phyloP scores from a whole-genome alignment of 257 asterid species.

The Orobanche coerulescens region DNA sequence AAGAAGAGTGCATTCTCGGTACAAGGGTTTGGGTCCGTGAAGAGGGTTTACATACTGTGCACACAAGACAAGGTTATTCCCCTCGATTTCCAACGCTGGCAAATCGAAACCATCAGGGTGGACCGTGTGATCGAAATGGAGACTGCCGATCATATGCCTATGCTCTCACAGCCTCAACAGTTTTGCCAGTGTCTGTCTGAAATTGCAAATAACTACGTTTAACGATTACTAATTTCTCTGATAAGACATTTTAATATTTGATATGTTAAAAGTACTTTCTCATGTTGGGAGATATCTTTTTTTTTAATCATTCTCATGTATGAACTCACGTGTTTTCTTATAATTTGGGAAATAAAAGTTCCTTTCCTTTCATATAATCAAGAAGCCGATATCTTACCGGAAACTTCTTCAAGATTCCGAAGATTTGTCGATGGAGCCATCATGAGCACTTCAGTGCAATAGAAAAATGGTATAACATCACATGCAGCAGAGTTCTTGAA shows the following conservation, averaged over 20 bases:
- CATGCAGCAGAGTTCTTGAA: conserved; percentile 65
- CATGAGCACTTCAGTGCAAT: too few species aligned
- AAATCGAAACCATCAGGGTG: conserved; percentile 30
- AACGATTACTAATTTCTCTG: neutral
- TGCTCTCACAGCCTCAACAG: conserved; percentile 32
- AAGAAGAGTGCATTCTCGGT: conserved; percentile 27
- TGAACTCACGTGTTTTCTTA: too few species aligned
- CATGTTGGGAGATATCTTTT: too few species aligned
- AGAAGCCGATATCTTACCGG: too few species aligned
- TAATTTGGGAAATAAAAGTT: too few species aligned
- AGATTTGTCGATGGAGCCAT: too few species aligned
- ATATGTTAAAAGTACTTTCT: too few species aligned
- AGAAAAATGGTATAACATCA: too few species aligned
- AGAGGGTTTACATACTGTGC: conserved; percentile 33
- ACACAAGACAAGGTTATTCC: conserved; percentile 29
- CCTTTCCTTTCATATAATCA: too few species aligned
- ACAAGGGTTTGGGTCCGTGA: conserved; percentile 42
- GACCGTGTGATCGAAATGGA: conserved; percentile 29
- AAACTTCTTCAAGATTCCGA: too few species aligned
- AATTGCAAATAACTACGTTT: conserved; percentile 20
- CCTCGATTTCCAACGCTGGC: conserved; percentile 38
- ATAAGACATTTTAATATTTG: too few species aligned
- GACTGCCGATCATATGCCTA: conserved; percentile 48
- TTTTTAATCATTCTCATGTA: too few species aligned
- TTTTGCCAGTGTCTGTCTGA: conserved; percentile 32